Evolutionary conservation across 345 rosid genomes (phyloP).

Genomic region (Erysimum cheiranthoides): DNA sequence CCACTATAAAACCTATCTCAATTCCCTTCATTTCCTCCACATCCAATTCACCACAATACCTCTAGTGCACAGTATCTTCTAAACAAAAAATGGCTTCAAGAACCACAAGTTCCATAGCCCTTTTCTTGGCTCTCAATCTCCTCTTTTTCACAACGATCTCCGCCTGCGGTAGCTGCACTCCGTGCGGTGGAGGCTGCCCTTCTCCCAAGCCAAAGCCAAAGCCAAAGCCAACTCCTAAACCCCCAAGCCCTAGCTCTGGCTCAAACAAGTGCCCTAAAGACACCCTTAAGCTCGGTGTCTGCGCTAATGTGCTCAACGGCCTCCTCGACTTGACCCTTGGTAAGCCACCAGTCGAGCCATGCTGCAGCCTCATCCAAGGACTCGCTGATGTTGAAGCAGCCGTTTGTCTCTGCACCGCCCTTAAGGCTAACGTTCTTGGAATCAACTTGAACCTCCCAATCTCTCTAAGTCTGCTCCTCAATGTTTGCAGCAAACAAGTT

Average conservation of each 20-base stretch:
- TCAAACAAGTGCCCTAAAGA: constrained; percentile 53
- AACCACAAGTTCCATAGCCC: constrained; percentile 40
- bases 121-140: constrained; percentile 43
- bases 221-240: constrained; percentile 43
- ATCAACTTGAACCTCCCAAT: constrained; percentile 59
- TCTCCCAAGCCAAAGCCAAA: constrained; percentile 54
- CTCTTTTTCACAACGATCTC: constrained; percentile 45
- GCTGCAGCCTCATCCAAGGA: constrained; percentile 57
- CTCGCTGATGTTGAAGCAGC: constrained; percentile 65
- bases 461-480: constrained; percentile 58
- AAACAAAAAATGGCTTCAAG: constrained; percentile 40
- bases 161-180: constrained; percentile 46
- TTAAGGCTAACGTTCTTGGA: constrained; percentile 59
- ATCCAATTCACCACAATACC: constrained; percentile 29
- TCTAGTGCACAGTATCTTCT: constrained; percentile 26
- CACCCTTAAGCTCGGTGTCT: constrained; percentile 59
- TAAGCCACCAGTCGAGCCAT: constrained; percentile 55
- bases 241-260: constrained; percentile 45
- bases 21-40: constrained; percentile 34
- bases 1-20: constrained; percentile 41
- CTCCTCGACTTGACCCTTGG: constrained; percentile 59
- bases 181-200: constrained; percentile 59
- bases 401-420: constrained; percentile 63
- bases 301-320: constrained; percentile 57
- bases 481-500: constrained; percentile 52